These are phyloP conservation scores for Vigna radiata DNA, from an alignment of 306 rosid species.

Conservation along the genomic window DNA sequence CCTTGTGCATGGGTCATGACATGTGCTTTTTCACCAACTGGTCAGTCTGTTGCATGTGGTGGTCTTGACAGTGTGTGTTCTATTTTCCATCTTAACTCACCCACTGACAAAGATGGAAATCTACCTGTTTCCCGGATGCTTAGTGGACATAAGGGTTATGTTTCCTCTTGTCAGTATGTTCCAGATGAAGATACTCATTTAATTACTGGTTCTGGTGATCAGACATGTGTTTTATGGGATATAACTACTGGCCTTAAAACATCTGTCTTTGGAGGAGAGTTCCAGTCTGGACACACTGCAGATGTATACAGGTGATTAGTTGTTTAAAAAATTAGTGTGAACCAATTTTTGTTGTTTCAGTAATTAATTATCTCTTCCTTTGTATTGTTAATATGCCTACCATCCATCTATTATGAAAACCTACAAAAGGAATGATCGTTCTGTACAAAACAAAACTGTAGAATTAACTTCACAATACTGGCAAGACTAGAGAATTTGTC, in stretches of 20 bases:
- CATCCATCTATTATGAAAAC: slow-evolving; percentile 1
- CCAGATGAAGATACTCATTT: slow-evolving; percentile 86
- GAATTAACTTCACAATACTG: slow-evolving; percentile 10
- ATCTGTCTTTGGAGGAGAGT: slow-evolving; percentile 91
- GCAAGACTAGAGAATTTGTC: neutral
- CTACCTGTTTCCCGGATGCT: slow-evolving; percentile 72
- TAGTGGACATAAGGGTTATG: slow-evolving; percentile 86
- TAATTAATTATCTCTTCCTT: neutral
- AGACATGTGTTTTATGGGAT: slow-evolving; percentile 92
- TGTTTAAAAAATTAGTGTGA: slow-evolving; percentile 34
- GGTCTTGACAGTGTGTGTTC: slow-evolving; percentile 95
- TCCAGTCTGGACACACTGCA: slow-evolving; percentile 87
- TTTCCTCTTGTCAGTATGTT: slow-evolving; percentile 85
- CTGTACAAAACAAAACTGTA: neutral
- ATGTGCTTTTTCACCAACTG: slow-evolving; percentile 83
- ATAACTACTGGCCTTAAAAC: slow-evolving; percentile 85
- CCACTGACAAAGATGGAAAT: slow-evolving; percentile 71
- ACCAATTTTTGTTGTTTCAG: slow-evolving; percentile 15
- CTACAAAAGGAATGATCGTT: neutral
- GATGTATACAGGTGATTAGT: slow-evolving; percentile 74
- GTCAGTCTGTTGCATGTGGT: slow-evolving; percentile 87
- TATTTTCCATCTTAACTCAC: slow-evolving; percentile 78
- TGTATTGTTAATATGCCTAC: slow-evolving; percentile 10
- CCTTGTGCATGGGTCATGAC: slow-evolving; percentile 98
- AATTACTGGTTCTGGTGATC: slow-evolving; percentile 89